Evolutionary conservation across 2,329 filamentous ascomycete genomes (phyloP).

Genomic region (Monosporascus ibericus): DNA sequence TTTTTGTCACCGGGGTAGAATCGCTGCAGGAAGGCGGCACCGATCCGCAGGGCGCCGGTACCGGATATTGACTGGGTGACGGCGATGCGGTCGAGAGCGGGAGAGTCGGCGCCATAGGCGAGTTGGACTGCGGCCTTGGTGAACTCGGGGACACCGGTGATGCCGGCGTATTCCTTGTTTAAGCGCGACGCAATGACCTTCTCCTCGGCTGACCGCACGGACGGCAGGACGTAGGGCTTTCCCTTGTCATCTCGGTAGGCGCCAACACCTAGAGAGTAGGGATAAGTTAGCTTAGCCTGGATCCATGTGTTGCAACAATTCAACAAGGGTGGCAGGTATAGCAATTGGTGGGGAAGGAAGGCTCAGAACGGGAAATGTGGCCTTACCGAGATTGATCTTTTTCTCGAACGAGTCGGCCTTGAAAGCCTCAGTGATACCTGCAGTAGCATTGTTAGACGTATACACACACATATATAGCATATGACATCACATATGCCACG

Average conservation of each 20-base stretch:
- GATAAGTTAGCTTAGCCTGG: slow-evolving; percentile 9
- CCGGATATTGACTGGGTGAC: slow-evolving; percentile 98
- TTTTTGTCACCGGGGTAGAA: slow-evolving; percentile 90
- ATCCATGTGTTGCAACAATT: slow-evolving; percentile 1
- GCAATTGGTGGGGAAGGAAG: slow-evolving; percentile 1
- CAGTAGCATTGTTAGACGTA: slow-evolving; percentile 9
- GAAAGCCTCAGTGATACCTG: slow-evolving; percentile 95
- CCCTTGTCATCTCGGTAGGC: slow-evolving; percentile 97
- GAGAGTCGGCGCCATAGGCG: slow-evolving; percentile 78
- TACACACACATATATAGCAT: slow-evolving; percentile 10
- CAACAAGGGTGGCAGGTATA: slow-evolving; percentile 2
- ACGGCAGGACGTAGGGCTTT: slow-evolving; percentile 96
- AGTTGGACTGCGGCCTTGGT: slow-evolving; percentile 86
- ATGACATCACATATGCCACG: slow-evolving; percentile 10
- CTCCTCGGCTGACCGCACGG: slow-evolving; percentile 82
- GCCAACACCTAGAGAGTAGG: slow-evolving; percentile 63
- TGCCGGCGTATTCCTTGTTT: slow-evolving; percentile 98
- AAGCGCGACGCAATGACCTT: slow-evolving; percentile 70
- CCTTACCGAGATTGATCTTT: slow-evolving; percentile 93
- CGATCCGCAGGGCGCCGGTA: slow-evolving; percentile 91
- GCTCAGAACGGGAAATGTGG: neutral
- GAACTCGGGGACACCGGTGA: slow-evolving; percentile 92
- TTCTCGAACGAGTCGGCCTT: slow-evolving; percentile 89
- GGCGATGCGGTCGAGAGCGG: slow-evolving; percentile 71
- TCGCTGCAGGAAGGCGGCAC: slow-evolving; percentile 84